Conservation (phyloP, 139 green algal species). For the Coccomyxa sp. region DNA sequence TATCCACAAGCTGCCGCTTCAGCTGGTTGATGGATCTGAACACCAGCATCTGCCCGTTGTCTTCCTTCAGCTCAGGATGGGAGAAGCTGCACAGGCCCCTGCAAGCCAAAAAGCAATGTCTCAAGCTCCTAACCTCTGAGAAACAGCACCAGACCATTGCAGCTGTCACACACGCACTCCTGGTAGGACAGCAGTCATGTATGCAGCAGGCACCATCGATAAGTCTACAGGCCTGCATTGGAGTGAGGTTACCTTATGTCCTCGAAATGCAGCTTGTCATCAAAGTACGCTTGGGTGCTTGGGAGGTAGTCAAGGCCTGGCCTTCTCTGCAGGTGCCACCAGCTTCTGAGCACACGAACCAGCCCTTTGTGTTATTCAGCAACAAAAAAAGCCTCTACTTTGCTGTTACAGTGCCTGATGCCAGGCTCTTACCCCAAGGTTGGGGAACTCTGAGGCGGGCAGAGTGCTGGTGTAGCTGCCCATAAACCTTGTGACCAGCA, state of each 20-base stretch:
- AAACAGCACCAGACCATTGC: background rate
- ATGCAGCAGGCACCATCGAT: too few species aligned
- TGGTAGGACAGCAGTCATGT: too few species aligned
- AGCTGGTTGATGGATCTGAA: conserved; percentile 59
- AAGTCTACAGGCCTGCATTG: background rate
- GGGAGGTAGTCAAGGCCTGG: conserved; percentile 44
- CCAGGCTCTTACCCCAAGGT: conserved; percentile 70
- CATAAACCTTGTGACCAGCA: conserved; percentile 75
- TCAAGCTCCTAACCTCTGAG: background rate
- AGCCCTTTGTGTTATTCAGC: too few species aligned
- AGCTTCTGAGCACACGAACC: too few species aligned
- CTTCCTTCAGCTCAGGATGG: conserved; percentile 50
- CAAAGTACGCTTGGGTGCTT: conserved; percentile 80
- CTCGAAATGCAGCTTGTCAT: conserved; percentile 78
- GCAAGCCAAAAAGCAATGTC: background rate
- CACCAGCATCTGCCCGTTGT: background rate
- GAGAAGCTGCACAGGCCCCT: conserved; percentile 71
- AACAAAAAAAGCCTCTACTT: too few species aligned
- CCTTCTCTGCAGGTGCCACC: conserved; percentile 24
- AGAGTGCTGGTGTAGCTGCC: conserved; percentile 70
- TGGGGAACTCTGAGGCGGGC: conserved; percentile 42
- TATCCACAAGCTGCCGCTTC: conserved; percentile 55
- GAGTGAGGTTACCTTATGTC: conserved; percentile 50
- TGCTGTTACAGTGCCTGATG: too few species aligned
- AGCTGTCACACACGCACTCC: too few species aligned